A percentile compares a stretch with the other conserved stretches of the same genome.
Conservation (phyloP, 1,139 yeast genomes). For the Blastobotrys persicus region DNA sequence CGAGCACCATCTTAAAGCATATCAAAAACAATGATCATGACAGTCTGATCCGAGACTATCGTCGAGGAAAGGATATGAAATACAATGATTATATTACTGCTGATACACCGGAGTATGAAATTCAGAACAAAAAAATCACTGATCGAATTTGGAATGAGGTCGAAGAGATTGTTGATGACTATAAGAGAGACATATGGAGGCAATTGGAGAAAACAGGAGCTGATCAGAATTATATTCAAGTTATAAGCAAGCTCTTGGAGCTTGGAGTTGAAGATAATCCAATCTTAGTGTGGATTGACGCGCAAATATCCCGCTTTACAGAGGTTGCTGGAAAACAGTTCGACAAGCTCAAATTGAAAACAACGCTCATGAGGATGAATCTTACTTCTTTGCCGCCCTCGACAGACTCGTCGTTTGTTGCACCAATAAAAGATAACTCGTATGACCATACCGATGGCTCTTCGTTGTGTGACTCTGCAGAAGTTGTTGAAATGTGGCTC, state of each 20-base stretch:
- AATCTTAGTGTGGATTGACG: conserved; percentile 56
- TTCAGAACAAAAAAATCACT: conserved; percentile 37
- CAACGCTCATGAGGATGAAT: conserved; percentile 36
- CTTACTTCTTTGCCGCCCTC: conserved; percentile 32
- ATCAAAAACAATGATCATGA: conserved; percentile 66
- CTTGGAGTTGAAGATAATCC: conserved; percentile 63
- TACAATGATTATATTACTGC: conserved; percentile 30
- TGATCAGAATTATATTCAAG: conserved; percentile 50
- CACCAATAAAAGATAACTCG: conserved; percentile 21
- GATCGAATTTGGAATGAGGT: conserved; percentile 67
- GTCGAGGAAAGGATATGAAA: conserved; percentile 49
- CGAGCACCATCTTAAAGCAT: conserved; percentile 54
- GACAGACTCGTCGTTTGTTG: conserved; percentile 24
- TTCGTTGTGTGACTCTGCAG: conserved; percentile 44
- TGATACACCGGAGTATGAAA: conserved; percentile 30
- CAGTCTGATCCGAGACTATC: conserved; percentile 65
- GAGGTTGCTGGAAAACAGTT: conserved; percentile 42
- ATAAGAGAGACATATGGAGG: conserved; percentile 62
- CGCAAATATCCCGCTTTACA: conserved; percentile 45
- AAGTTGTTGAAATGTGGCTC: conserved; percentile 55
- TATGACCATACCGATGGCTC: conserved; percentile 15
- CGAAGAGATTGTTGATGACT: conserved; percentile 59
- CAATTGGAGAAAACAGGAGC: conserved; percentile 47
- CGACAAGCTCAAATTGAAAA: conserved; percentile 36
- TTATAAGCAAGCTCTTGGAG: conserved; percentile 59